Conservation (phyloP, 805 yeast genomes). For the Saccharomycopsis schoenii region DNA sequence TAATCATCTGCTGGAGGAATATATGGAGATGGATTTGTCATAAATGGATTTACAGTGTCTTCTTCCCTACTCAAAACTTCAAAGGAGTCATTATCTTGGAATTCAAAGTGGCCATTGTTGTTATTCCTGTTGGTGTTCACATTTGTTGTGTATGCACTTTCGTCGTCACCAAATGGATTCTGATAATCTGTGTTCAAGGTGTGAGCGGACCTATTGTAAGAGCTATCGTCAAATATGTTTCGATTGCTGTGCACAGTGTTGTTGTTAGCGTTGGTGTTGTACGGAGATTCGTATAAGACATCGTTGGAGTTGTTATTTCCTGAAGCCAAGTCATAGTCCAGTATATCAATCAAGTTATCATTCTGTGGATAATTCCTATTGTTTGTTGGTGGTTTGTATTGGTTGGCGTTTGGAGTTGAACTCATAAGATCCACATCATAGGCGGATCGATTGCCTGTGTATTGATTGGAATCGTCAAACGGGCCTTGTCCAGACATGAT, state of each 20-base stretch:
- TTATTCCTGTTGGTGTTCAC: neutral
- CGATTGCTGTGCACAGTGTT: neutral
- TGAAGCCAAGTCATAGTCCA: conserved; percentile 4
- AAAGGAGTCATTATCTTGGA: conserved; percentile 9
- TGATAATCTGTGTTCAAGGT: conserved; percentile 2
- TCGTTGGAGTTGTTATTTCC: neutral
- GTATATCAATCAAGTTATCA: conserved; percentile 6
- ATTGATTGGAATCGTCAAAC: neutral
- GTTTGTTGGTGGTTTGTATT: neutral
- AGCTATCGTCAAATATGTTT: neutral
- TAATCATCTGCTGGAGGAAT: neutral
- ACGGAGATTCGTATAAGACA: neutral
- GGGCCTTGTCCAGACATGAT: neutral
- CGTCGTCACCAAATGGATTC: conserved; percentile 12
- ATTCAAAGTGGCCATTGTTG: neutral
- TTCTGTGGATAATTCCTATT: neutral
- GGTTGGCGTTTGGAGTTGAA: conserved; percentile 7
- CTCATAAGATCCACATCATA: conserved; percentile 19
- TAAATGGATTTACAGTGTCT: conserved; percentile 15
- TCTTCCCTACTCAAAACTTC: conserved; percentile 12
- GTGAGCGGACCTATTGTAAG: neutral
- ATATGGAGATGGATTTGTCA: conserved; percentile 1
- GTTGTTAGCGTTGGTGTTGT: conserved; percentile 17
- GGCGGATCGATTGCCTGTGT: neutral
- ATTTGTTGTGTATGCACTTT: neutral